Evolutionary conservation across 371 early-diverging fungal species (phyloP).

Genomic region (Mortierella sp.): DNA sequence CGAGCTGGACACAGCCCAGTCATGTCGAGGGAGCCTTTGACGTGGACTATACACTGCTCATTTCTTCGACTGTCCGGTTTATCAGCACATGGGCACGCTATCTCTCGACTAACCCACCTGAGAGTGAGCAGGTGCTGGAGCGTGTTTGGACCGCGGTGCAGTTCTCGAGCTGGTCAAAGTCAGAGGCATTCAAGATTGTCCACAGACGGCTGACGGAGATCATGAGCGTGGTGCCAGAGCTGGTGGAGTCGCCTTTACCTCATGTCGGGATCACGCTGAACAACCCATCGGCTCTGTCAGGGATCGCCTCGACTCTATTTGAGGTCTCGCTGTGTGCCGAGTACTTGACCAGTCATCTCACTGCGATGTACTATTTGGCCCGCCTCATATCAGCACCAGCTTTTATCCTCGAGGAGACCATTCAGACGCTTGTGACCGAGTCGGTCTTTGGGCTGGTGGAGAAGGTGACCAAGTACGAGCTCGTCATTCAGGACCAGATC

Average conservation of each 20-base stretch:
- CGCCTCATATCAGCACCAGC: conserved; percentile 30
- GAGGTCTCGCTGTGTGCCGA: conserved; percentile 47
- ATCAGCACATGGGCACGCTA: conserved; percentile 65
- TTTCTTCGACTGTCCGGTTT: conserved; percentile 62
- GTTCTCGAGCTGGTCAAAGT: conserved; percentile 23
- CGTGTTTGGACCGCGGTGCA: conserved; percentile 39
- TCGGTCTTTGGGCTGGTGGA: conserved; percentile 45
- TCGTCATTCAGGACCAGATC: conserved; percentile 50
- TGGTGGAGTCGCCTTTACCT: conserved; percentile 21
- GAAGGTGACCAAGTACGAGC: conserved; percentile 42
- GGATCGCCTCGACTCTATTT: conserved; percentile 26
- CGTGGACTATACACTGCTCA: conserved; percentile 27
- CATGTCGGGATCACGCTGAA: conserved; percentile 39
- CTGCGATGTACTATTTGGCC: conserved; percentile 48
- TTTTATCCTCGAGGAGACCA: conserved; percentile 26
- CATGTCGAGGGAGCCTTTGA: conserved; percentile 6
- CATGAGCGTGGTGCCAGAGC: conserved; percentile 17
- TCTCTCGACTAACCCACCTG: conserved; percentile 49
- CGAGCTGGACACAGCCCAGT: conserved; percentile 17
- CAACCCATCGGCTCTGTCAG: conserved; percentile 33
- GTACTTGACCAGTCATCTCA: conserved; percentile 42
- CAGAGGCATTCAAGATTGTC: conserved; percentile 23
- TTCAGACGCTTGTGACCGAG: conserved; percentile 30
- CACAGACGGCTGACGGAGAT: conserved; percentile 6
- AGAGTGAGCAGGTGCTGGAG: conserved; percentile 36